phyloP scores from a whole-genome alignment of 306 rosid genomes.

The Fragaria nilgerrensis region DNA sequence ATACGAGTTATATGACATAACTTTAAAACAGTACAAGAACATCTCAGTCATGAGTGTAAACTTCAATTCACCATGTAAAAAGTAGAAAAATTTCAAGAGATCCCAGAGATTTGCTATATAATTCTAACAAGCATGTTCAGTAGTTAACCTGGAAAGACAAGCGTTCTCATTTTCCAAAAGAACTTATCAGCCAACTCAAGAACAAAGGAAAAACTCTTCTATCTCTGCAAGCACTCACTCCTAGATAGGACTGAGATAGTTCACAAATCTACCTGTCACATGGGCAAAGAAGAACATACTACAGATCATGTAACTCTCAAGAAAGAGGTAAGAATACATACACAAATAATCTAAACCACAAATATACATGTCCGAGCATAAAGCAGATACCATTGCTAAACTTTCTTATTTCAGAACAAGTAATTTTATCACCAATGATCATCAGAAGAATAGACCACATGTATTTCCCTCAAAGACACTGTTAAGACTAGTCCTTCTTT shows the following conservation, averaged over 20 bases:
- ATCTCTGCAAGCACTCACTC: constrained; percentile 9
- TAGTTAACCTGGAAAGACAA: constrained; percentile 18
- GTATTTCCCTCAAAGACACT: background rate
- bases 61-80: background rate
- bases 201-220: constrained; percentile 16
- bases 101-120: constrained; percentile 15
- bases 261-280: constrained; percentile 53
- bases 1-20: constrained; percentile 4
- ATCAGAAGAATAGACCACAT: background rate
- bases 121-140: constrained; percentile 24
- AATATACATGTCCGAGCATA: background rate
- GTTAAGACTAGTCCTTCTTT: background rate
- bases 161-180: constrained; percentile 18
- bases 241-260: constrained; percentile 62
- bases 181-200: constrained; percentile 3
- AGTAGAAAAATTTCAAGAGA: constrained; percentile 21
- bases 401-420: background rate
- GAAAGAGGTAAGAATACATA: background rate
- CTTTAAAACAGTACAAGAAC: constrained; percentile 17
- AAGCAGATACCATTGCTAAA: background rate
- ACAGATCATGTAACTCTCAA: constrained; percentile 6
- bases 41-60: constrained; percentile 22
- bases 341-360: background rate
- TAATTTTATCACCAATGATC: background rate
- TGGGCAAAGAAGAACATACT: background rate